Percentiles rank a stretch among this genome's conserved stretches.
phyloP scores from a whole-genome alignment of 2,329 filamentous ascomycete species.

The Scedosporium minutisporum region DNA sequence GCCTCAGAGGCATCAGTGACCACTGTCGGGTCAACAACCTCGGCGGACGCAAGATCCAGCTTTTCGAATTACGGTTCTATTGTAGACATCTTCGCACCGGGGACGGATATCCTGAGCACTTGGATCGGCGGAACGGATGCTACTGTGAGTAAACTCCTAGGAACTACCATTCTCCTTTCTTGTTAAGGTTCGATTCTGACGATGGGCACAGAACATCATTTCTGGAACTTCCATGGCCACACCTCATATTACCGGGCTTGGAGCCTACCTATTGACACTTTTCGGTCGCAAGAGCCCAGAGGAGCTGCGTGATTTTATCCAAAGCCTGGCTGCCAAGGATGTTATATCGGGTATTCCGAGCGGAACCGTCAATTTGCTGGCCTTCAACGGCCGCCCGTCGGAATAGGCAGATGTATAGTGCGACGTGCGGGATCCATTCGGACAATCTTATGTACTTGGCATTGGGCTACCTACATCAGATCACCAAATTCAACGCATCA shows the following conservation, averaged over 20 bases:
- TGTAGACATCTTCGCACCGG: conserved; percentile 30
- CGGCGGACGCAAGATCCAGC: conserved; percentile 26
- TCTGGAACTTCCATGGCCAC: conserved; percentile 9
- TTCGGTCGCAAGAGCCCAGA: conserved; percentile 34
- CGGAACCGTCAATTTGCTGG: conserved; percentile 40
- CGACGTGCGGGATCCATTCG: no score
- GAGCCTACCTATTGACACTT: conserved; percentile 34
- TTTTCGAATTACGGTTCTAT: conserved; percentile 35
- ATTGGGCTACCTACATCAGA: no score
- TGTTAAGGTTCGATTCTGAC: background rate
- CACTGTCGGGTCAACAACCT: conserved; percentile 21
- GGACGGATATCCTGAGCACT: conserved; percentile 25
- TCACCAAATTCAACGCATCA: no score
- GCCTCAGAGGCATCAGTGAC: conserved; percentile 21
- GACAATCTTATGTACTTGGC: no score
- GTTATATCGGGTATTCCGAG: conserved; percentile 29
- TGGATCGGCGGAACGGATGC: conserved; percentile 13
- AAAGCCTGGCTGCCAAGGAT: conserved; percentile 27
- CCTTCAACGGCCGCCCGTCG: conserved; percentile 38
- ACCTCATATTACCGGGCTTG: conserved; percentile 8
- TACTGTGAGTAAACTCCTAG: background rate
- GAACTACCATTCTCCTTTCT: background rate
- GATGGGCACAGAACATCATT: background rate
- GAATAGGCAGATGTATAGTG: background rate
- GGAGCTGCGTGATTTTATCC: conserved; percentile 37